phyloP scores from a whole-genome alignment of 2,329 filamentous ascomycete genomes.

The Colletotrichum costaricense region DNA sequence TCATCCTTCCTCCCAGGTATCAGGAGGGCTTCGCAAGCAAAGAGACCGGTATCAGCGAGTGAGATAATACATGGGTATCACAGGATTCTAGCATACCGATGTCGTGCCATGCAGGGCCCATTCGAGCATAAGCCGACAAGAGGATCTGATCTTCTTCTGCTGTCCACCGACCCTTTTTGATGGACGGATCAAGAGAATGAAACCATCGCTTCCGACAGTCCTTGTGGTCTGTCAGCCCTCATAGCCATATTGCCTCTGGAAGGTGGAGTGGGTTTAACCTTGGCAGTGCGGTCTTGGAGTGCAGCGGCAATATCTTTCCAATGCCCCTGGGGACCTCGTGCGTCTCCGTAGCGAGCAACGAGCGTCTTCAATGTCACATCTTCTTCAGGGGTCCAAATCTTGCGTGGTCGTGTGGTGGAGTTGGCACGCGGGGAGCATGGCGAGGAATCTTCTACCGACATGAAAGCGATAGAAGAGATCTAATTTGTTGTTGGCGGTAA shows the following conservation, averaged over 20 bases:
- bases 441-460: not conserved
- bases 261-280: not conserved
- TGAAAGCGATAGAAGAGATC: too few species aligned
- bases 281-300: not conserved
- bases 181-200: not conserved
- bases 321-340: not conserved
- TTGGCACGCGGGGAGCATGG: not conserved
- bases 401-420: not conserved
- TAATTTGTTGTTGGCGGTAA: not conserved
- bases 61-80: not conserved
- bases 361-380: not conserved
- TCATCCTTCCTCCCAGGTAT: not conserved
- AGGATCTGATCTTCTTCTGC: not conserved
- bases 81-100: not conserved
- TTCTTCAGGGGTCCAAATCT: not conserved
- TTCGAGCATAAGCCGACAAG: not conserved
- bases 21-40: not conserved
- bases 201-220: not conserved
- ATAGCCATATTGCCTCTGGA: not conserved
- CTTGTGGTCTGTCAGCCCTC: not conserved
- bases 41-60: too few species aligned
- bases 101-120: not conserved
- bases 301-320: not conserved
- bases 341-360: not conserved
- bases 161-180: not conserved